Base-by-base conservation (phyloP, 2,329 filamentous ascomycete species). In the Verticillium zaregamsianum region DNA sequence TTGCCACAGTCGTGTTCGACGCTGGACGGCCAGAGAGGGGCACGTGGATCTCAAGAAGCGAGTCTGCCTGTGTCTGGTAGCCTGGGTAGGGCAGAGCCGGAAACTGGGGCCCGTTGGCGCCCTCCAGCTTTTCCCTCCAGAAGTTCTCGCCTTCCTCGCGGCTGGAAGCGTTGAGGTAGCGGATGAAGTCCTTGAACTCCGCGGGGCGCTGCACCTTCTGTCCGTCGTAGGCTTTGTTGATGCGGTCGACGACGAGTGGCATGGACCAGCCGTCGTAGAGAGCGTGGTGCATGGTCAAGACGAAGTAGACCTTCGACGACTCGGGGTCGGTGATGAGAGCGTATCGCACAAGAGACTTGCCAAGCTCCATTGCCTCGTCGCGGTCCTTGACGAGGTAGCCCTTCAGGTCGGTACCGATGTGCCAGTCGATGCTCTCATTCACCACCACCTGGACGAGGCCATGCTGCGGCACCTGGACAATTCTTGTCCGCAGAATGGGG, bases 261-360 rank as follows among this genome's bases (percentile, higher is more conserved):
- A 84, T 80, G 0, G 78, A 80, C 82, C 83, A 85, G 28, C 83
- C 83, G 59, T 86, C 83, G 62, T 86, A 86, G 0, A 86, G 68
- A 5, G 79, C 80, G 64, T 86, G 83, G 64, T 86, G 83, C 72
- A 84, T 80, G 1, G 81, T 82, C 64, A 82, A 71, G n/a, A 85
- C 78, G 63, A 85, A 82, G 65, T 77, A 73, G 17, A 72, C 67
- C 55, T 71, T 74, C 39, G 68, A 71, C 5, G 68, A 69, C 7
- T 67, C 64, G 3, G 67, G 63, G 35, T 75, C 72, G 3, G 71
- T 60, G 14, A 82, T 71, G 15, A 83, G 67, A 4, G 76, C 79
- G 59, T 79, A 83, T 9, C 80, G 76, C 3, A 80, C 76, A 9
- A 84, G 73, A 3, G 79, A 74, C 60, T 70, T 78, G 8, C 80